A percentile compares a stretch with the other conserved stretches of the same genome.
Conservation (phyloP, 768 basidiomycete genomes). For the Rhizopogon vulgaris region DNA sequence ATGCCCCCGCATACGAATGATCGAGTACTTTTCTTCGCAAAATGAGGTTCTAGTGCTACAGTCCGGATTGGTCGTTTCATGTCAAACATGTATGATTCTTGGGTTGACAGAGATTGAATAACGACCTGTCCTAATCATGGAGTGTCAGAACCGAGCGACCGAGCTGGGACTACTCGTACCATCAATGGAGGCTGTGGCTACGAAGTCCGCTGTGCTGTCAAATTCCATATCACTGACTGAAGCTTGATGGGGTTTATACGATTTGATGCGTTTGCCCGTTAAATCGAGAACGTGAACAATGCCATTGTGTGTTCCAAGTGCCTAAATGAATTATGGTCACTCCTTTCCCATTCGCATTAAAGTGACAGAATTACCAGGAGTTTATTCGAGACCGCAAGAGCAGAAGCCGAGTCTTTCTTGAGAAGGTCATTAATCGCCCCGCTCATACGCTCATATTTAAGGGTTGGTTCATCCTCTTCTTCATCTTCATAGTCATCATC, state of each 20-base stretch:
- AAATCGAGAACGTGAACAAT: slow-evolving; percentile 82
- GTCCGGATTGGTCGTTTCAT: slow-evolving; percentile 89
- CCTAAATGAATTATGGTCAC: slow-evolving; percentile 38
- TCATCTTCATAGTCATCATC: slow-evolving; percentile 57
- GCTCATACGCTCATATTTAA: slow-evolving; percentile 85
- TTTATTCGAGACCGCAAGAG: slow-evolving; percentile 69
- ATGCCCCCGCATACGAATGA: slow-evolving; percentile 89
- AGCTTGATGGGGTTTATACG: slow-evolving; percentile 85
- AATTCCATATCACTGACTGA: slow-evolving; percentile 82
- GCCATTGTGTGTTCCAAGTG: slow-evolving; percentile 89
- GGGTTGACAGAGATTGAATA: slow-evolving; percentile 72
- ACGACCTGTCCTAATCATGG: slow-evolving; percentile 73
- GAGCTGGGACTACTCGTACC: slow-evolving; percentile 44
- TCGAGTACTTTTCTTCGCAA: slow-evolving; percentile 69
- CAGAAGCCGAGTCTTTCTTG: slow-evolving; percentile 85
- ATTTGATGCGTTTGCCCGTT: slow-evolving; percentile 76
- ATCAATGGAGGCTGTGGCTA: slow-evolving; percentile 90
- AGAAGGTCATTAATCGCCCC: slow-evolving; percentile 71
- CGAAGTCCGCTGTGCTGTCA: slow-evolving; percentile 80
- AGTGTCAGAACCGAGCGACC: background rate
- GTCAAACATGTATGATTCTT: slow-evolving; percentile 82
- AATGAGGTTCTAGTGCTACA: slow-evolving; percentile 86
- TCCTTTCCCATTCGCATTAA: background rate
- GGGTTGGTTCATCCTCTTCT: slow-evolving; percentile 84
- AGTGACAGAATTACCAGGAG: slow-evolving; percentile 45